phyloP scores from a whole-genome alignment of 2,329 filamentous ascomycete species.

The Scedosporium aurantiacum region DNA sequence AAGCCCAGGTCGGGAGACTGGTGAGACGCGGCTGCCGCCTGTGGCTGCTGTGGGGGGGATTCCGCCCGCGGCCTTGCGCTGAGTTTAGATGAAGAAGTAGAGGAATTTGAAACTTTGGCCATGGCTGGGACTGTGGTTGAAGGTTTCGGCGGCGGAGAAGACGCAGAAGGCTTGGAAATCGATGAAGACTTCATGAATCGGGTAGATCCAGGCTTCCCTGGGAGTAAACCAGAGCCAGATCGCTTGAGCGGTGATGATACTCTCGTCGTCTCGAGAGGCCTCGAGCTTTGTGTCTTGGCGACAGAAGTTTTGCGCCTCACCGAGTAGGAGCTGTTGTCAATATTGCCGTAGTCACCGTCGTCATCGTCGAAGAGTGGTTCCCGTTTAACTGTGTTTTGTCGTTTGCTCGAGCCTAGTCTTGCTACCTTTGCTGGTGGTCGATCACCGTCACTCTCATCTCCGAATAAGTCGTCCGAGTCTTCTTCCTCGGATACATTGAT shows the following conservation, averaged over 20 bases:
- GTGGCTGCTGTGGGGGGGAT: neutral
- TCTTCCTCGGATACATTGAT: conserved; percentile 1
- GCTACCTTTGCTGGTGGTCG: neutral
- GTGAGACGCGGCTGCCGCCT: neutral
- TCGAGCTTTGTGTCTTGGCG: neutral
- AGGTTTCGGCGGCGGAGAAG: neutral
- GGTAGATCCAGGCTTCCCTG: conserved; percentile 4
- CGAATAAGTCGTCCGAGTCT: neutral
- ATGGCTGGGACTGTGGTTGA: neutral
- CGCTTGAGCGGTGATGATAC: neutral
- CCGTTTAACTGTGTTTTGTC: neutral
- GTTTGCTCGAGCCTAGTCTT: neutral
- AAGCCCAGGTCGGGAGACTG: neutral
- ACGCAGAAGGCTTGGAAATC: neutral
- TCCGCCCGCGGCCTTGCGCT: neutral
- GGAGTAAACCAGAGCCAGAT: neutral
- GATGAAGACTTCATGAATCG: neutral
- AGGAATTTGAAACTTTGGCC: neutral
- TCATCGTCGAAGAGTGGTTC: neutral
- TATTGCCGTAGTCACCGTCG: neutral
- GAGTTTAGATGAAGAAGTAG: neutral
- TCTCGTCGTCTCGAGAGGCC: neutral
- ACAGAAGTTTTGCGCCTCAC: neutral
- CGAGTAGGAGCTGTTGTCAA: neutral
- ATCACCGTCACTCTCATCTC: neutral